phyloP scores from a whole-genome alignment of 306 rosid genomes.

The Luffa acutangula region DNA sequence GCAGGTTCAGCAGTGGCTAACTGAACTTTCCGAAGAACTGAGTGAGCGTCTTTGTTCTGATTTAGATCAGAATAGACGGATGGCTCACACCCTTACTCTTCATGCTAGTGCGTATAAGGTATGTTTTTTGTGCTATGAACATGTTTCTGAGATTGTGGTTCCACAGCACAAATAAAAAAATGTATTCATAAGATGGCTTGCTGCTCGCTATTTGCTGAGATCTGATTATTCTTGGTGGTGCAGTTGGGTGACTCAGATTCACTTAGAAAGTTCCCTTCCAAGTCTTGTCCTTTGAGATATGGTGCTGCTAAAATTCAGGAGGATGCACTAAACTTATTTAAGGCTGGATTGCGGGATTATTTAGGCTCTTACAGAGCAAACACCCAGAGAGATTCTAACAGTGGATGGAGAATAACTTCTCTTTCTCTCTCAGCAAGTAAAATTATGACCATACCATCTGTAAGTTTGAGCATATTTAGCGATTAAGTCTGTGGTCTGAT shows the following conservation, averaged over 20 bases:
- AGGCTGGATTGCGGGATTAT: slow-evolving; percentile 73
- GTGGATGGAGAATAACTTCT: slow-evolving; percentile 63
- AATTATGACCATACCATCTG: slow-evolving; percentile 75
- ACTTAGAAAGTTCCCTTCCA: slow-evolving; percentile 74
- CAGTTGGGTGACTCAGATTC: slow-evolving; percentile 63
- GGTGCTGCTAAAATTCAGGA: slow-evolving; percentile 86
- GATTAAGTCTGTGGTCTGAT: slow-evolving; percentile 6
- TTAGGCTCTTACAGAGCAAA: slow-evolving; percentile 32
- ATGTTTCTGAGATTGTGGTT: neutral
- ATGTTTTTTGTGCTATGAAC: slow-evolving; percentile 3
- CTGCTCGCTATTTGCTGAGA: slow-evolving; percentile 7
- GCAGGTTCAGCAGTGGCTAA: slow-evolving; percentile 86
- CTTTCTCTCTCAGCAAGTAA: slow-evolving; percentile 86
- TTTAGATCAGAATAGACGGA: slow-evolving; percentile 71
- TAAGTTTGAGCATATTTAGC: slow-evolving; percentile 34
- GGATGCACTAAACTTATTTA: slow-evolving; percentile 78
- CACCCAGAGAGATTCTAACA: slow-evolving; percentile 35
- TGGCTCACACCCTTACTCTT: slow-evolving; percentile 68
- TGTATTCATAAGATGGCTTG: neutral
- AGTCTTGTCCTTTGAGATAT: slow-evolving; percentile 83
- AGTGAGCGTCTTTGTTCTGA: slow-evolving; percentile 72
- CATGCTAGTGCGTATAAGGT: slow-evolving; percentile 82
- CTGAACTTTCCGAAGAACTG: slow-evolving; percentile 72
- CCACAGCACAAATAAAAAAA: neutral
- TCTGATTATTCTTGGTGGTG: slow-evolving; percentile 22